Evolutionary conservation across 331 rosid species (phyloP).

Genomic region (Malus hybrid): DNA sequence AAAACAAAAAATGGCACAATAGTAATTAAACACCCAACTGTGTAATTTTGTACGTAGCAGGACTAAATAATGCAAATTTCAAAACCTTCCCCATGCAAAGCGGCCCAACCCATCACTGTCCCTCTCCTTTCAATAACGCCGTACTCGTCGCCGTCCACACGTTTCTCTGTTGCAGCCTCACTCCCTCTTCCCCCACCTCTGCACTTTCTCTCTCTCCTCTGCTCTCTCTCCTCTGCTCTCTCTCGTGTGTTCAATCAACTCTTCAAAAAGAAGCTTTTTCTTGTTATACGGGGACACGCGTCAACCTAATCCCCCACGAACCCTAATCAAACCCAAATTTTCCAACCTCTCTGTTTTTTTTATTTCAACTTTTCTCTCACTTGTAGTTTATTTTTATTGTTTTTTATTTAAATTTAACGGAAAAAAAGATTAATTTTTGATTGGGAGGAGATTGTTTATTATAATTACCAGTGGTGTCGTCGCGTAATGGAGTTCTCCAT

Average conservation of each 20-base stretch:
- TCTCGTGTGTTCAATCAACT: neutral
- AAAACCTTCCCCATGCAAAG: conserved; percentile 13
- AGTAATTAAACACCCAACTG: neutral
- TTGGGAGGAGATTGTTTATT: neutral
- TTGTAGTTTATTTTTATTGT: neutral
- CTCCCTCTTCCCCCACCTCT: neutral
- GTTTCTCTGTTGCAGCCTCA: neutral
- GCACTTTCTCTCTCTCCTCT: neutral
- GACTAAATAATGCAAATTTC: neutral
- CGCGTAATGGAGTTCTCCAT: conserved; percentile 40
- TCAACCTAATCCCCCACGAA: conserved; percentile 3
- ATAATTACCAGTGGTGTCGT: neutral
- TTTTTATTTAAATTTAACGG: neutral
- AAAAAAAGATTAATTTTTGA: neutral
- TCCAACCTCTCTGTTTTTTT: neutral
- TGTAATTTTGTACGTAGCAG: neutral
- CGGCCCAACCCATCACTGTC: neutral
- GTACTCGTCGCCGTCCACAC: conserved; percentile 5
- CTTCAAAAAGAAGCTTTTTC: neutral
- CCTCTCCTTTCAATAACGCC: neutral
- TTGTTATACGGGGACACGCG: conserved; percentile 5
- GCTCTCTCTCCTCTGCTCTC: neutral
- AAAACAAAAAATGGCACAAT: neutral
- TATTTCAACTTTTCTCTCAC: neutral
- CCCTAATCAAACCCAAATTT: neutral